These are phyloP conservation scores for Echites panduratus DNA, from an alignment of 257 asterid species.

Conservation along the genomic window DNA sequence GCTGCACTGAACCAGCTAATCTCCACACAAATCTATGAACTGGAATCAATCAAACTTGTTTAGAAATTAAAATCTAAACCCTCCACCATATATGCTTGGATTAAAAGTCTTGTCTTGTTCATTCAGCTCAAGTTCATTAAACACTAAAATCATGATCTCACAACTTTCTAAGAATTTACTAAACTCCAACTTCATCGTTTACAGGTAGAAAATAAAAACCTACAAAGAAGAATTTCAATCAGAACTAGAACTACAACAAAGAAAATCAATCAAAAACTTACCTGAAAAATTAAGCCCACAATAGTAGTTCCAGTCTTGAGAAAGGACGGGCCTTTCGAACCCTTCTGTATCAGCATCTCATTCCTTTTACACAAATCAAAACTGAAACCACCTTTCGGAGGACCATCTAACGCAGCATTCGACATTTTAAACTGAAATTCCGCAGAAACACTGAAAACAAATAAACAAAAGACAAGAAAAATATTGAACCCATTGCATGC, in stretches of 20 bases:
- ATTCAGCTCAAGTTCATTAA: not conserved
- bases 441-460: not conserved
- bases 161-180: not conserved
- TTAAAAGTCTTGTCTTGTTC: too few species aligned
- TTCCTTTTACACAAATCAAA: constrained; percentile 86
- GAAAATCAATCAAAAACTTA: constrained; percentile 10
- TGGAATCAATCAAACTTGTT: not conserved
- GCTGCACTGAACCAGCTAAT: too few species aligned
- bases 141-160: not conserved
- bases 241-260: not conserved
- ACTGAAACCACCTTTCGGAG: constrained; percentile 63
- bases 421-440: constrained; percentile 14
- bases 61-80: not conserved
- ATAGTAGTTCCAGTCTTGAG: constrained; percentile 96
- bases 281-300: constrained; percentile 82
- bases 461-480: not conserved
- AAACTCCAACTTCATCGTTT: too few species aligned
- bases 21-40: too few species aligned
- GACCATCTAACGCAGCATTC: constrained; percentile 23
- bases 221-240: not conserved
- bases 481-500: not conserved
- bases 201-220: too few species aligned
- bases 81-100: not conserved
- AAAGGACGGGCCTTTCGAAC: constrained; percentile 52
- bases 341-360: constrained; percentile 71